These are phyloP conservation scores for Dispira simplex DNA, from an alignment of 192 early-diverging fungal species.

Conservation along the genomic window DNA sequence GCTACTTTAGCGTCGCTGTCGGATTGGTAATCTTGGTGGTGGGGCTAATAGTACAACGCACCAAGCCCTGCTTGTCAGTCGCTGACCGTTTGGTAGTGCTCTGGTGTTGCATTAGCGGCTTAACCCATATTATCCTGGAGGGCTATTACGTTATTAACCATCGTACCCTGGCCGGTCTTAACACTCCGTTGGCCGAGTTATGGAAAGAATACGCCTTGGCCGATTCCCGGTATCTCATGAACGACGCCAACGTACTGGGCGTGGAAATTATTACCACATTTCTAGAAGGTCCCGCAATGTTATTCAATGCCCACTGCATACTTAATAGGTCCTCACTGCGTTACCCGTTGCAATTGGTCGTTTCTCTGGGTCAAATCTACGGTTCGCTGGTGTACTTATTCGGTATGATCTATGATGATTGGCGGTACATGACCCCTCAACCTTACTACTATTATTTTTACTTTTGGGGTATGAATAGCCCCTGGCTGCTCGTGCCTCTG, in stretches of 20 bases:
- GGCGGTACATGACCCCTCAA: conserved; percentile 33
- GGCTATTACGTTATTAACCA: conserved; percentile 42
- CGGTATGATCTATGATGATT: conserved; percentile 31
- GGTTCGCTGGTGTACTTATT: conserved; percentile 44
- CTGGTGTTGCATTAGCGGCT: conserved; percentile 45
- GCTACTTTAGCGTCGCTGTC: conserved; percentile 4
- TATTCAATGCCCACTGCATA: conserved; percentile 15
- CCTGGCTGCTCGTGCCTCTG: conserved; percentile 47
- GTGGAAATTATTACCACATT: conserved; percentile 44
- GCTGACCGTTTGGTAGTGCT: conserved; percentile 26
- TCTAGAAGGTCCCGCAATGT: conserved; percentile 21
- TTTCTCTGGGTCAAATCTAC: conserved; percentile 44
- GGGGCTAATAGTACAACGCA: background rate
- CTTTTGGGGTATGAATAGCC: conserved; percentile 41
- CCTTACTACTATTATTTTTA: conserved; percentile 46
- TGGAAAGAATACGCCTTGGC: conserved; percentile 64
- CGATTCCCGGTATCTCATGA: conserved; percentile 49
- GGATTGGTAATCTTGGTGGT: conserved; percentile 3
- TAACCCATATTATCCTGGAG: conserved; percentile 44
- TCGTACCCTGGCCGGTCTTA: conserved; percentile 22
- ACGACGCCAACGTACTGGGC: conserved; percentile 30
- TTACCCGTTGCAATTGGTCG: conserved; percentile 34
- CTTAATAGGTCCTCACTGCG: conserved; percentile 18
- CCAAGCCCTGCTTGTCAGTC: conserved; percentile 3
- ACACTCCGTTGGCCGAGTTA: conserved; percentile 28